Base-by-base conservation (phyloP, 1,139 yeast genomes). In the Magnusiomyces sp. region DNA sequence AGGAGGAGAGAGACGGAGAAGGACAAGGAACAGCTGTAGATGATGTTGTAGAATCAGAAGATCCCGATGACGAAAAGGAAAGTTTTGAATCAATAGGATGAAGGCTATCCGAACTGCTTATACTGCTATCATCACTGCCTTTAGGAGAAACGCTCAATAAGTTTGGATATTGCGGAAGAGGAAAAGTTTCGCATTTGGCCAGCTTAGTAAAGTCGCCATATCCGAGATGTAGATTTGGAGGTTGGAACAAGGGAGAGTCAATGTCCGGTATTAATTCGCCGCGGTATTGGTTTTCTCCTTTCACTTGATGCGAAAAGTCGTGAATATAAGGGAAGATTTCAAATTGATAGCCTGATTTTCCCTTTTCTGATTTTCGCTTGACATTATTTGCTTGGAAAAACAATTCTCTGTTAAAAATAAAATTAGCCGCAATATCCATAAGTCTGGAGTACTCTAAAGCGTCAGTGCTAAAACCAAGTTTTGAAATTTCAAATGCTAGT, bases 391-490 rank as follows among this genome's bases (percentile, higher is more conserved):
- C 7, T 7, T 36, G 39, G 7, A 6, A 16, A 16, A 23, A 17
- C 31, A 19, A 17, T 40, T 39, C 29, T 7, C 7, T 23, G 7
- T 23, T 23, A 42, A 46, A 79, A 77, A 13, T 79, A 60, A 76
- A 85, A 51, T 76, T 72, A 58, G 86, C 80, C 58, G 85, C 80
- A 3, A 82, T 59, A 57, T 79, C 77, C 95, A 87, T 86, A 52
- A 83, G 62, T 34, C 84, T 76, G 5, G 89, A 82, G 61, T 74
- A 76, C 60, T 88, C 96, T 19, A 86, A 74, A 0, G 92, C 79
- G 55, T 80, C 81, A 0, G 85, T 87, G 0, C 68, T 65, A 55
- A 72, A 71, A 2, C 69, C 71, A 54, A 63, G 55, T 3, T 53
- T 48, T 0, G 88, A 75, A 23, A 84, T 57, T 55, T 79, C 83